These are phyloP conservation scores for Tetragonia tetragonoides DNA, from an alignment of 148 eudicot genomes.

Conservation along the genomic window DNA sequence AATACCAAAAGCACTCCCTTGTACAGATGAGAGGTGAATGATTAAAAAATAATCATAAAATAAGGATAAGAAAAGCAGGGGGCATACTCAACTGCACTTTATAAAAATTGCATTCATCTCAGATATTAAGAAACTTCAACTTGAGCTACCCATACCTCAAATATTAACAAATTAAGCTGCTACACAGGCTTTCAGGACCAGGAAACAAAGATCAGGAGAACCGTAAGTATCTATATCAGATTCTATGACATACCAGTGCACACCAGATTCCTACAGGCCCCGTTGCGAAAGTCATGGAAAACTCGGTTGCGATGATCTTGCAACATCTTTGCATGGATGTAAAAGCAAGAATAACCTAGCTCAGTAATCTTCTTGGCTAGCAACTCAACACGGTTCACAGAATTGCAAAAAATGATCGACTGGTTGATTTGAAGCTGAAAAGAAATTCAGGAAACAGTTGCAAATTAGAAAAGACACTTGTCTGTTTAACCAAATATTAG, in stretches of 20 bases:
- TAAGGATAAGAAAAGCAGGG: too few relatives aligned
- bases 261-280: slow-evolving; percentile 94
- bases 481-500: neutral
- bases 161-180: neutral
- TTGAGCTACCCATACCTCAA: neutral
- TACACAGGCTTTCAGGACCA: neutral
- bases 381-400: slow-evolving; percentile 88
- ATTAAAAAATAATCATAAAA: too few relatives aligned
- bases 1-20: too few relatives aligned
- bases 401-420: slow-evolving; percentile 91
- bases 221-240: neutral
- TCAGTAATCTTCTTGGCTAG: slow-evolving; percentile 89
- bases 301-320: slow-evolving; percentile 94
- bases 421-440: slow-evolving; percentile 95
- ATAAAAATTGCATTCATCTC: too few relatives aligned
- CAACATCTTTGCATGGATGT: slow-evolving; percentile 92
- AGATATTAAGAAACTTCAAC: too few relatives aligned
- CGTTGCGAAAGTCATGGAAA: slow-evolving; percentile 89
- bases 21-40: too few relatives aligned
- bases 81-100: too few relatives aligned
- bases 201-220: neutral
- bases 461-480: neutral
- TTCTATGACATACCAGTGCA: slow-evolving; percentile 66
- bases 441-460: neutral
- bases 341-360: slow-evolving; percentile 89